Conservation (phyloP, 1,284 basidiomycete genomes). For the Vanrija pseudolonga region DNA sequence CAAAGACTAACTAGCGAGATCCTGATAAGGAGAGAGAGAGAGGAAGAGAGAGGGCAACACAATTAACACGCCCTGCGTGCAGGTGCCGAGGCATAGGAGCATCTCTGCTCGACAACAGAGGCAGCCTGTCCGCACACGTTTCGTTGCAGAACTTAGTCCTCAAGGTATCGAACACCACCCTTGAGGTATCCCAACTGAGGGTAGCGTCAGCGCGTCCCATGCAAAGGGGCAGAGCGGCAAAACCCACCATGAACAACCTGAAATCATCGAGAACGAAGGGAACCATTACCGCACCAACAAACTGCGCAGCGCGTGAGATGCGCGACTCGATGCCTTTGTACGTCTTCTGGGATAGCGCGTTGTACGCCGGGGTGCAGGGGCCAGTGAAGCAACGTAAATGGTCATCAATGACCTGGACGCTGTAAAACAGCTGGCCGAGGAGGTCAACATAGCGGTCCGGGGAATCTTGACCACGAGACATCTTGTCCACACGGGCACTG, state of each 20-base stretch:
- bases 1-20: conserved; percentile 1
- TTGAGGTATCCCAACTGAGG: conserved; percentile 39
- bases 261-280: conserved; percentile 79
- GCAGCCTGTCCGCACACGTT: too few relatives aligned
- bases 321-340: conserved; percentile 66
- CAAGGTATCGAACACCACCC: conserved; percentile 34
- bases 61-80: background rate
- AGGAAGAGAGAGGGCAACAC: background rate
- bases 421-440: conserved; percentile 68
- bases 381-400: conserved; percentile 69
- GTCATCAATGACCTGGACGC: conserved; percentile 77
- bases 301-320: conserved; percentile 77
- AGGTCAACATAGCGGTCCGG: conserved; percentile 79
- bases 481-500: conserved; percentile 77
- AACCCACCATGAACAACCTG: conserved; percentile 67
- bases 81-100: background rate
- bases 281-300: conserved; percentile 82
- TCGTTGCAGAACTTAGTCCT: conserved; percentile 22
- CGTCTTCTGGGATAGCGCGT: conserved; percentile 62
- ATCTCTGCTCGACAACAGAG: background rate
- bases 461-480: conserved; percentile 84
- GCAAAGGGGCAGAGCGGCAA: background rate
- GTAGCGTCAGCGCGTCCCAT: background rate
- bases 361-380: conserved; percentile 61
- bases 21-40: background rate